Conservation (phyloP, 805 yeast genomes). For the Metschnikowia baotianmanensis region DNA sequence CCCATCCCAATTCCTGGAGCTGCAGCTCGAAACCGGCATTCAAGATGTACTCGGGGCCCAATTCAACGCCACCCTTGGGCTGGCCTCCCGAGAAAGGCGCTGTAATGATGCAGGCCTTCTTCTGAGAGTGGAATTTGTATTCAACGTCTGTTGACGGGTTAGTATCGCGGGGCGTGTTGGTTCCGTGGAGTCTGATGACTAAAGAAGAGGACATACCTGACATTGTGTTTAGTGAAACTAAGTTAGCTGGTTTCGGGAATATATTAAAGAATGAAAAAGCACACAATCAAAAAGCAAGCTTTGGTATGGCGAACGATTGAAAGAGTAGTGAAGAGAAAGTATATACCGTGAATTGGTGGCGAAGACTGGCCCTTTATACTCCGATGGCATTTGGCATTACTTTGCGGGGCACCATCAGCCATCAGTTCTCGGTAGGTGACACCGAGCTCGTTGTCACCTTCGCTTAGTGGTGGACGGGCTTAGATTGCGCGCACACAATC, state of each 20-base stretch:
- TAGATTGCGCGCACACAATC: background rate
- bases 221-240: constrained; percentile 2
- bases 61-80: constrained; percentile 88
- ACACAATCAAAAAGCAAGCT: background rate
- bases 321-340: too few species aligned
- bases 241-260: background rate
- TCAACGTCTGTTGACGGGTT: constrained; percentile 24
- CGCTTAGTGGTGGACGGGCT: constrained; percentile 8
- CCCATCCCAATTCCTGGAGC: constrained; percentile 72
- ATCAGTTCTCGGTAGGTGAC: background rate
- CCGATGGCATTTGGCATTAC: background rate
- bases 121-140: constrained; percentile 55
- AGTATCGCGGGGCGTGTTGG: constrained; percentile 2
- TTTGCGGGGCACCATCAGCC: constrained; percentile 7
- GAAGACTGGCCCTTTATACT: constrained; percentile 1
- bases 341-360: background rate
- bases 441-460: constrained; percentile 12
- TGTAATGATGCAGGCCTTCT: constrained; percentile 63
- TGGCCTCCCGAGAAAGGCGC: constrained; percentile 98
- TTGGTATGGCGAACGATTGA: too few species aligned
- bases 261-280: background rate
- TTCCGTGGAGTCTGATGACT: background rate
- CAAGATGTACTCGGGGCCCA: constrained; percentile 82
- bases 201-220: constrained; percentile 7
- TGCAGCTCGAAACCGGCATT: constrained; percentile 68